Conservation (phyloP, 2,329 filamentous ascomycete species). For the Ploettnerulaceae sp. region DNA sequence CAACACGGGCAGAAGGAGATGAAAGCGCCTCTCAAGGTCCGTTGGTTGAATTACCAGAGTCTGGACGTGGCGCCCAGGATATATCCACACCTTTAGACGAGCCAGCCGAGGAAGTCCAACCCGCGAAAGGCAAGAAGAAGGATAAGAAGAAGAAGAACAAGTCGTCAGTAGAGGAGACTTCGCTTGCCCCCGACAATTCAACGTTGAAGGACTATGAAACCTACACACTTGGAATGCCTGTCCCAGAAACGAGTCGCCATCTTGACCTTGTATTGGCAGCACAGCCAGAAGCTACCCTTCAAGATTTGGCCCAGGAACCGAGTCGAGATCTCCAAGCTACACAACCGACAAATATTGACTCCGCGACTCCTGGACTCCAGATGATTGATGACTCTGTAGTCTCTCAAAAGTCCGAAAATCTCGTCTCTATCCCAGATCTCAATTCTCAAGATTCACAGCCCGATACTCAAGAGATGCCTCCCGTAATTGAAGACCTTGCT, state of each 20-base stretch:
- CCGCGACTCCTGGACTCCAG: too few relatives aligned
- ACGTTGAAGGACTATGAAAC: too few relatives aligned
- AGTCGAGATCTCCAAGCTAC: too few relatives aligned
- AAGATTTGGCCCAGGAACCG: too few relatives aligned
- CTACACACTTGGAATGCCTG: too few relatives aligned
- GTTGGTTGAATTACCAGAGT: not conserved
- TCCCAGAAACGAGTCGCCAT: too few relatives aligned
- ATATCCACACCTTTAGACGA: not conserved
- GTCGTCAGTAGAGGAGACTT: conserved; percentile 3
- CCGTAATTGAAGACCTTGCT: conserved; percentile 7
- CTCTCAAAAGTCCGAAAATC: too few relatives aligned
- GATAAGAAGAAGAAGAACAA: conserved; percentile 23
- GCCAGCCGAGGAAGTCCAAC: conserved; percentile 2
- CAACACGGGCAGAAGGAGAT: conserved; percentile 5
- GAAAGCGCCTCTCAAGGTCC: not conserved
- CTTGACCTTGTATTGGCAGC: too few relatives aligned
- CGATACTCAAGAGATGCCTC: conserved; percentile 2
- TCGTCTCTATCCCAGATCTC: not conserved
- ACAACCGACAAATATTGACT: too few relatives aligned
- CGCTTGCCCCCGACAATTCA: not conserved
- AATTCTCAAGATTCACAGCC: not conserved
- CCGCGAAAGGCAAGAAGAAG: conserved; percentile 13
- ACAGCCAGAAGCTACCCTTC: conserved; percentile 9
- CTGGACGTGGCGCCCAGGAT: not conserved
- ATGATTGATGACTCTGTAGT: too few relatives aligned